These are phyloP conservation scores for Claviceps arundinis DNA, from an alignment of 2,329 filamentous ascomycete genomes.

Conservation along the genomic window DNA sequence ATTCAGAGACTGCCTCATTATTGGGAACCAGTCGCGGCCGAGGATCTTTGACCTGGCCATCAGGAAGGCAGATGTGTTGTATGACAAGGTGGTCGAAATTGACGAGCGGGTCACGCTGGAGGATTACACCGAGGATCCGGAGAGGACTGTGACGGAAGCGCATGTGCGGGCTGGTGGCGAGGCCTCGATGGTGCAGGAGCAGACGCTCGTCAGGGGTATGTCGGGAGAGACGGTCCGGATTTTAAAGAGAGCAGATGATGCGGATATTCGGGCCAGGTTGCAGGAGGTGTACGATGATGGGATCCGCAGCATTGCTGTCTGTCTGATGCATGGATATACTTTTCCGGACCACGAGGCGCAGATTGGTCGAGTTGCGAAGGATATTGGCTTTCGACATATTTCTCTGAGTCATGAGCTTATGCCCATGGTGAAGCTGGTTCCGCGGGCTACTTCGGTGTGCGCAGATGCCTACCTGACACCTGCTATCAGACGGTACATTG, in stretches of 20 bases:
- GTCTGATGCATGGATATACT: constrained; percentile 59
- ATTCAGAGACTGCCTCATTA: constrained; percentile 58
- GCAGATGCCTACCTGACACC: constrained; percentile 32
- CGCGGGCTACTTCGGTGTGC: constrained; percentile 28
- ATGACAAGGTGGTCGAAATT: constrained; percentile 58
- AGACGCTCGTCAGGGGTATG: constrained; percentile 52
- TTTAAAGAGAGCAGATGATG: constrained; percentile 43
- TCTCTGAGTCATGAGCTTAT: constrained; percentile 24
- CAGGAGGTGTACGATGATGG: constrained; percentile 48
- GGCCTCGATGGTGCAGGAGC: constrained; percentile 27
- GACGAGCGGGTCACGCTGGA: constrained; percentile 63
- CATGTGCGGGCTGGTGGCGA: constrained; percentile 35
- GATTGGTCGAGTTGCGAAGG: constrained; percentile 21
- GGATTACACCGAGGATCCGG: constrained; percentile 59
- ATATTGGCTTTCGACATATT: constrained; percentile 30
- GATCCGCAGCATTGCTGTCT: constrained; percentile 39
- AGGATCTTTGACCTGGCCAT: constrained; percentile 64
- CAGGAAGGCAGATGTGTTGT: constrained; percentile 52
- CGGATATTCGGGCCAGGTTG: constrained; percentile 40
- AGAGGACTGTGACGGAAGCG: constrained; percentile 25
- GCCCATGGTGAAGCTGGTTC: constrained; percentile 31
- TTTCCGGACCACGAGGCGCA: constrained; percentile 41
- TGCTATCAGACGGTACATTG: constrained; percentile 21
- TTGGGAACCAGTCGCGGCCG: constrained; percentile 61
- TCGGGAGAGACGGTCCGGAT: constrained; percentile 58